A percentile compares a stretch with the other conserved stretches of the same genome.
phyloP scores from a whole-genome alignment of 1,284 basidiomycete species.

The Rhizoctonia solani region DNA sequence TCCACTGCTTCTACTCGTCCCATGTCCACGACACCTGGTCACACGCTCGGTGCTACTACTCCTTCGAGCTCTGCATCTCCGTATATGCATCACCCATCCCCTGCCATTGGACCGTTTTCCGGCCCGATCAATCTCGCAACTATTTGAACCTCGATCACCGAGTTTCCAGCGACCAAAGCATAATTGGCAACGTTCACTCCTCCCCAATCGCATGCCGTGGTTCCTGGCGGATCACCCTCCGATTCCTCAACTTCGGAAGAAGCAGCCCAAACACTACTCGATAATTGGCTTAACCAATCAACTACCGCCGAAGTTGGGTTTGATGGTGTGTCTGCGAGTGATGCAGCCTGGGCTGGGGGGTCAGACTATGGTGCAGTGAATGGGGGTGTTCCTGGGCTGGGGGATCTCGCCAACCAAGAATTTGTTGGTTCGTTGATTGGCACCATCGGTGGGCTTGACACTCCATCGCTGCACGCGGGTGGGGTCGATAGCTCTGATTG shows the following conservation, averaged over 20 bases:
- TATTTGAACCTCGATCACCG: slow-evolving; percentile 11
- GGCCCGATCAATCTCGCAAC: slow-evolving; percentile 8
- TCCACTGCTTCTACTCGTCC: slow-evolving; percentile 31
- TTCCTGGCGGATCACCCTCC: slow-evolving; percentile 10
- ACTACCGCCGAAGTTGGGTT: slow-evolving; percentile 24
- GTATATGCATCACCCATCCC: slow-evolving; percentile 31
- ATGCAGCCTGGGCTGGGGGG: slow-evolving; percentile 32
- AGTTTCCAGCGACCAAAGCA: slow-evolving; percentile 11
- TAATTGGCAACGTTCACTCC: slow-evolving; percentile 29
- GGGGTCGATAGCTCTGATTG: slow-evolving; percentile 70
- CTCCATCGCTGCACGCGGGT: slow-evolving; percentile 43
- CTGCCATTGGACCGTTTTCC: slow-evolving; percentile 16
- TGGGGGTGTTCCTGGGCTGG: slow-evolving; percentile 10
- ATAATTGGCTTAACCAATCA: slow-evolving; percentile 71
- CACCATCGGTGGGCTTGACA: slow-evolving; percentile 23
- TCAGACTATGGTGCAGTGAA: slow-evolving; percentile 31
- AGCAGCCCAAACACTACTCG: slow-evolving; percentile 71
- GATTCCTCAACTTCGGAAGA: slow-evolving; percentile 51
- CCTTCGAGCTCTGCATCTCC: slow-evolving; percentile 31
- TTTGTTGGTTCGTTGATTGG: slow-evolving; percentile 27
- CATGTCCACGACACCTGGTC: slow-evolving; percentile 28
- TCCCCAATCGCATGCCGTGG: slow-evolving; percentile 25
- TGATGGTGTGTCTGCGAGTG: slow-evolving; percentile 21
- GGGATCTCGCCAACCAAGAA: slow-evolving; percentile 31
- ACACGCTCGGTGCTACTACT: slow-evolving; percentile 16